phyloP scores from a whole-genome alignment of 192 early-diverging fungal species.

The Backusella liffmaniae region DNA sequence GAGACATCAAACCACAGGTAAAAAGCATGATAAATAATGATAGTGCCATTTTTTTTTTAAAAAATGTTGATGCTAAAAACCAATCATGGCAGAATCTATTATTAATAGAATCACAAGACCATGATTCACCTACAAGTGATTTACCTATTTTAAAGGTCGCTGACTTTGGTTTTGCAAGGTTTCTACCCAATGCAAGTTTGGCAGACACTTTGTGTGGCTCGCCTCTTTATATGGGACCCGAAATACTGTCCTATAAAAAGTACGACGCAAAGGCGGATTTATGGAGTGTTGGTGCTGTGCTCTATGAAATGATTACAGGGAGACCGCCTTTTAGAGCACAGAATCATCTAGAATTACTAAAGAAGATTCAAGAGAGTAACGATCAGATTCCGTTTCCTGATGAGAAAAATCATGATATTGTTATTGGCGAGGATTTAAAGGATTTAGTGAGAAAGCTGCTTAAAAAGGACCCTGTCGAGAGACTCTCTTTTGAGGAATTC shows the following conservation, averaged over 20 bases:
- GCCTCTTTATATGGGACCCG: constrained; percentile 94
- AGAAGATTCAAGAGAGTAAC: constrained; percentile 84
- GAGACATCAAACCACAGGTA: constrained; percentile 98
- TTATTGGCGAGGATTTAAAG: constrained; percentile 66
- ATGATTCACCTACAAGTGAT: constrained; percentile 34
- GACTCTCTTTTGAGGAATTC: constrained; percentile 94
- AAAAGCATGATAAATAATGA: background rate
- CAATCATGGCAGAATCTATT: constrained; percentile 66
- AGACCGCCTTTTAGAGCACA: constrained; percentile 88
- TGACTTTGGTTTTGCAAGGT: constrained; percentile 98
- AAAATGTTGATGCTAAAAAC: background rate
- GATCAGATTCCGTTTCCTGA: constrained; percentile 90
- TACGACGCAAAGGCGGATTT: constrained; percentile 96
- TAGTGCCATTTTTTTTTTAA: background rate
- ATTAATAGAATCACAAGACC: constrained; percentile 60
- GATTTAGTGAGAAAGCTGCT: constrained; percentile 82
- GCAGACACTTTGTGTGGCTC: constrained; percentile 97
- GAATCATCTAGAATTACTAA: constrained; percentile 91
- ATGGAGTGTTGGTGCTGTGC: constrained; percentile 94
- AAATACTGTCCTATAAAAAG: constrained; percentile 85
- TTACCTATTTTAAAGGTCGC: constrained; percentile 89
- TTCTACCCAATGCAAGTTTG: constrained; percentile 76
- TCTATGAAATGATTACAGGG: constrained; percentile 93
- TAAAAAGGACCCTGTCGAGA: constrained; percentile 82
- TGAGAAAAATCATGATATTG: constrained; percentile 29